Conservation (phyloP, 768 basidiomycete genomes). For the Auricularia heimuer region DNA sequence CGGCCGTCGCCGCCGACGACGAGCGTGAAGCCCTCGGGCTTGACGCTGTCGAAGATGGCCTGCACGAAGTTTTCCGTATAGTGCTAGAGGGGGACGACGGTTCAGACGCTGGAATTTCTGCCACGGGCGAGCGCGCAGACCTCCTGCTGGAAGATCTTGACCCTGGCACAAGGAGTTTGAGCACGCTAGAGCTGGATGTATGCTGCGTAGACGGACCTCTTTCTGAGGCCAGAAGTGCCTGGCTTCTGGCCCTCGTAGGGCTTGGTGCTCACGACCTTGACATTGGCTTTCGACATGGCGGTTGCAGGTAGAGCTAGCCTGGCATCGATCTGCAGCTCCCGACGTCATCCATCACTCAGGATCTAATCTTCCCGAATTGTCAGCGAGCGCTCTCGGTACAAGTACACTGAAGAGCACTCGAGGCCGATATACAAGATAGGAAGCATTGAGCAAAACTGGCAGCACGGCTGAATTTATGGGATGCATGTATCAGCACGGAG, state of each 20-base stretch:
- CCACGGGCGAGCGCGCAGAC: slow-evolving; percentile 30
- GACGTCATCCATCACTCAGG: neutral
- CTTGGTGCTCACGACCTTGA: slow-evolving; percentile 70
- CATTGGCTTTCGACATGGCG: slow-evolving; percentile 30
- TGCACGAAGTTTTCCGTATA: slow-evolving; percentile 99
- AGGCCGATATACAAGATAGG: no score
- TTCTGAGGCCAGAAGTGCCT: slow-evolving; percentile 94
- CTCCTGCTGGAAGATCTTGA: slow-evolving; percentile 97
- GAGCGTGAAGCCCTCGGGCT: slow-evolving; percentile 66
- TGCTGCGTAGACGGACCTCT: slow-evolving; percentile 48
- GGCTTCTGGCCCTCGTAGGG: slow-evolving; percentile 94
- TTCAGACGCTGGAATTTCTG: neutral
- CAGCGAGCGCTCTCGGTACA: no score
- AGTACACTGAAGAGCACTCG: no score
- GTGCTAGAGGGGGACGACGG: slow-evolving; percentile 40
- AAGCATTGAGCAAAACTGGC: no score
- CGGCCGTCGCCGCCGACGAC: slow-evolving; percentile 98
- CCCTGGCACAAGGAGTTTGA: slow-evolving; percentile 35
- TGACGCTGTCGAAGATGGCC: slow-evolving; percentile 85
- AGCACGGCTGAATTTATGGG: no score
- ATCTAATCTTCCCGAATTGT: neutral
- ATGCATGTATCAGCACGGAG: no score
- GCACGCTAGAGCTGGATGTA: neutral
- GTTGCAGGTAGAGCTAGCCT: neutral
- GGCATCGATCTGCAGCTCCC: neutral